Conservation (phyloP, 805 yeast species). For the Candida quercuum region DNA sequence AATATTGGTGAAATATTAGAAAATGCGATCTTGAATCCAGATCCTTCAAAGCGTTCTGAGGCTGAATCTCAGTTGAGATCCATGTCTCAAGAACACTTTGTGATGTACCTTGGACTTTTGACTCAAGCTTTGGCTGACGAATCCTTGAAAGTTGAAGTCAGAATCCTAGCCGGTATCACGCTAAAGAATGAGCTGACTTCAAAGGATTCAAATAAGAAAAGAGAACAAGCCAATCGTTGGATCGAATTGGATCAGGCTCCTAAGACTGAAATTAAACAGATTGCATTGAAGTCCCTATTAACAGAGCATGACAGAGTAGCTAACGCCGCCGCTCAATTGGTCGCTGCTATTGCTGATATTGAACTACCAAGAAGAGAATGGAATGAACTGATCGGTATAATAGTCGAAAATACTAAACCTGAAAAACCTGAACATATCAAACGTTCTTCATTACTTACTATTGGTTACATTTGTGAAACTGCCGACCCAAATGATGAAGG, state of each 20-base stretch:
- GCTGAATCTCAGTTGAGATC: constrained; percentile 75
- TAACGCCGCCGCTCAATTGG: constrained; percentile 84
- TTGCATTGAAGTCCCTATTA: constrained; percentile 57
- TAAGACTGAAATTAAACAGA: constrained; percentile 60
- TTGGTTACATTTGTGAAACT: constrained; percentile 94
- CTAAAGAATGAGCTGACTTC: constrained; percentile 85
- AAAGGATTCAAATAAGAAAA: constrained; percentile 60
- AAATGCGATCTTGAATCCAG: constrained; percentile 67
- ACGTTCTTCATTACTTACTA: constrained; percentile 79
- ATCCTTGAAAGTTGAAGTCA: constrained; percentile 63
- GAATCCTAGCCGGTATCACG: constrained; percentile 87
- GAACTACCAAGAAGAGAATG: constrained; percentile 86
- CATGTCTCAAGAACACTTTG: constrained; percentile 72
- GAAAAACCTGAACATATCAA: constrained; percentile 76
- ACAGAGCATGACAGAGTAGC: constrained; percentile 75
- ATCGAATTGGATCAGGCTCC: constrained; percentile 46
- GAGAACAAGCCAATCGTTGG: constrained; percentile 72
- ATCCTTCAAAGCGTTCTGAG: constrained; percentile 59
- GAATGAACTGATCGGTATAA: constrained; percentile 78
- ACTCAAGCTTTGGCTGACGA: constrained; percentile 68
- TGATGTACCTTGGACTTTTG: constrained; percentile 63
- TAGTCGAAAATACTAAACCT: constrained; percentile 81
- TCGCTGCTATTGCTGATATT: constrained; percentile 95
- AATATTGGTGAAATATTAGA: constrained; percentile 72
- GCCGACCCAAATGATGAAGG: constrained; percentile 75